phyloP scores from a whole-genome alignment of 116 monocot genomes.

The Cymodocea nodosa region DNA sequence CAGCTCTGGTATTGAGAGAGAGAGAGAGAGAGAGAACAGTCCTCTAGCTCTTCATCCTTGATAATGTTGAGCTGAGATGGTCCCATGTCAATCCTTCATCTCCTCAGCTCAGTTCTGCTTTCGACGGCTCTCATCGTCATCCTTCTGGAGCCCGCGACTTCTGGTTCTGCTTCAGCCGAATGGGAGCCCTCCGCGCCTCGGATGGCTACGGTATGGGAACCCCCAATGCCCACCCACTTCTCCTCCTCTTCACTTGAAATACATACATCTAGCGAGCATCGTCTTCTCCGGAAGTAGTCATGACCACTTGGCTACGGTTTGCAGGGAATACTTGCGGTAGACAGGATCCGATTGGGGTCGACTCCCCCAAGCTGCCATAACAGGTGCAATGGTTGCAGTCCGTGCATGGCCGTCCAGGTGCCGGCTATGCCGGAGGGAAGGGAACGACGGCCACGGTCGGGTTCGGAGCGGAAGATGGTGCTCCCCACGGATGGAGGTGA shows the following conservation, averaged over 20 bases:
- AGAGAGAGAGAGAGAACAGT: background rate
- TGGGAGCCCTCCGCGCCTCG: slow-evolving; percentile 2
- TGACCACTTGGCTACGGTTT: background rate
- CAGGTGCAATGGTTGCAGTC: slow-evolving; percentile 79
- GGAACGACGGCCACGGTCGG: background rate
- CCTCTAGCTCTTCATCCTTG: background rate
- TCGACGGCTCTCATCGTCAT: slow-evolving; percentile 1
- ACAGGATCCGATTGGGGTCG: slow-evolving; percentile 74
- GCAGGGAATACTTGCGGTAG: slow-evolving; percentile 51
- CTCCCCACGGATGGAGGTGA: background rate
- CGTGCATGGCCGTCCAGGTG: slow-evolving; percentile 84
- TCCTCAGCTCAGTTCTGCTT: slow-evolving; percentile 6
- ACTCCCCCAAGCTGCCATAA: slow-evolving; percentile 93
- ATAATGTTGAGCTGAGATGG: slow-evolving; percentile 19
- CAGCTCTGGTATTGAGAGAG: background rate
- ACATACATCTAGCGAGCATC: background rate
- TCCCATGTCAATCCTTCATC: slow-evolving; percentile 17
- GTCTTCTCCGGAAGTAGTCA: no score
- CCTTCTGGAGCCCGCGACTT: background rate
- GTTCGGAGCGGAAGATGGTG: background rate
- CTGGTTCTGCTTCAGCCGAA: background rate
- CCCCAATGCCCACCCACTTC: background rate
- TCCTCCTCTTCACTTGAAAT: no score
- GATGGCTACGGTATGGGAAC: background rate
- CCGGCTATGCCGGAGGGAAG: slow-evolving; percentile 47